These are phyloP conservation scores for Paraphaeosphaeria sporulosa DNA, from an alignment of 2,329 filamentous ascomycete genomes.

Conservation along the genomic window DNA sequence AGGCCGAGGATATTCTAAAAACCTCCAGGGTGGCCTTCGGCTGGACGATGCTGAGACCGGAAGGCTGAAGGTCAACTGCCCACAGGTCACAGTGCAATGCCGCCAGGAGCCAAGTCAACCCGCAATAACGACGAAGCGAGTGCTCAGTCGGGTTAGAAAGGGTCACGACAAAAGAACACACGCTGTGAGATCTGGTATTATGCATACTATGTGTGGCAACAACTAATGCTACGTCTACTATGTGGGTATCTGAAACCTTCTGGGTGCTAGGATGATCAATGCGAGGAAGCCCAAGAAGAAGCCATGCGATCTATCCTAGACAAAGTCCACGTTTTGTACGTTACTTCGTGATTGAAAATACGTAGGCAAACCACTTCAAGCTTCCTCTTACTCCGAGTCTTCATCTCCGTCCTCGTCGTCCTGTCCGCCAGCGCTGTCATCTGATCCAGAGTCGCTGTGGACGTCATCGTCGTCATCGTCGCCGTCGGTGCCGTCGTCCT, in stretches of 20 bases:
- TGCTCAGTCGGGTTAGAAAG: not conserved
- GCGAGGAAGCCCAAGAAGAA: not conserved
- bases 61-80: not conserved
- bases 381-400: constrained; percentile 14
- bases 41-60: no score
- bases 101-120: not conserved
- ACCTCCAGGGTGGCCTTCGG: no score
- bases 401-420: constrained; percentile 21
- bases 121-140: no score
- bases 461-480: constrained; percentile 29
- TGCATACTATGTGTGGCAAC: not conserved
- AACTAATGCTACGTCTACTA: not conserved
- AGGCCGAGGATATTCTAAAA: not conserved
- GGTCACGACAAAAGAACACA: not conserved
- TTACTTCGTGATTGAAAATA: not conserved
- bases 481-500: constrained; percentile 14
- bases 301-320: not conserved
- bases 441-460: constrained; percentile 19
- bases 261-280: not conserved
- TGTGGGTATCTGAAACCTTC: constrained; percentile 4
- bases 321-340: not conserved
- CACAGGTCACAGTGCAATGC: not conserved
- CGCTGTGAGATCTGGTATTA: not conserved
- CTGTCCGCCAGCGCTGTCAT: constrained; percentile 21
- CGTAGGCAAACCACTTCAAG: not conserved